phyloP scores from a whole-genome alignment of 495 filamentous ascomycete species.

The Cercophora samala region DNA sequence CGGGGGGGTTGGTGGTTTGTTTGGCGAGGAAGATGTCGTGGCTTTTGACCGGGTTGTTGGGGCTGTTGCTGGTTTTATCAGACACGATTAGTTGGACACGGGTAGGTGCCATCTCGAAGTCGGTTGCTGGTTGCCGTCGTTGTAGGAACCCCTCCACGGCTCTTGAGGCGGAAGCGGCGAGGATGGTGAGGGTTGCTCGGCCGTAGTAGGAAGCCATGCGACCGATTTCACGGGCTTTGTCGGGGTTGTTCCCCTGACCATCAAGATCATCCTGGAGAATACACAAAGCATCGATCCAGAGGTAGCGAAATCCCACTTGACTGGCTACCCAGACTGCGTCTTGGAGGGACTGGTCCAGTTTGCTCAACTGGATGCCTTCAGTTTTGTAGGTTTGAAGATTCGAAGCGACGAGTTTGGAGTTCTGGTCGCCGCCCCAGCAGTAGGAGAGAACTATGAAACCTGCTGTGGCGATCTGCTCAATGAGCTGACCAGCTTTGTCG shows the following conservation, averaged over 20 bases:
- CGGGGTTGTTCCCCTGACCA: neutral
- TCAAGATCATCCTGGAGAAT: neutral
- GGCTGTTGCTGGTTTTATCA: neutral
- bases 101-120: neutral
- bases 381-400: neutral
- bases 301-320: neutral
- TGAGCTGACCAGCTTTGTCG: neutral
- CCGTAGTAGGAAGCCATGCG: neutral
- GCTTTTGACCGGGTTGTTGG: neutral
- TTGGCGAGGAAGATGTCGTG: neutral
- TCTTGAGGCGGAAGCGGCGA: neutral
- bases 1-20: neutral
- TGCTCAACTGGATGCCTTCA: neutral
- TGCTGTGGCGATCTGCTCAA: neutral
- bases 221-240: neutral
- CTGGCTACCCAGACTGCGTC: neutral
- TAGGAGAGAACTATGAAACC: neutral
- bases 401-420: neutral
- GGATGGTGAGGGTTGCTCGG: neutral
- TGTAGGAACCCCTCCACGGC: neutral
- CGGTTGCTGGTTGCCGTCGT: neutral
- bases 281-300: neutral
- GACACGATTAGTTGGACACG: neutral
- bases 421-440: neutral
- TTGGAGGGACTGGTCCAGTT: neutral